Percentiles rank a stretch among this genome's conserved stretches.
phyloP scores from a whole-genome alignment of 495 filamentous ascomycete species.

The Penicillium pancosmium region DNA sequence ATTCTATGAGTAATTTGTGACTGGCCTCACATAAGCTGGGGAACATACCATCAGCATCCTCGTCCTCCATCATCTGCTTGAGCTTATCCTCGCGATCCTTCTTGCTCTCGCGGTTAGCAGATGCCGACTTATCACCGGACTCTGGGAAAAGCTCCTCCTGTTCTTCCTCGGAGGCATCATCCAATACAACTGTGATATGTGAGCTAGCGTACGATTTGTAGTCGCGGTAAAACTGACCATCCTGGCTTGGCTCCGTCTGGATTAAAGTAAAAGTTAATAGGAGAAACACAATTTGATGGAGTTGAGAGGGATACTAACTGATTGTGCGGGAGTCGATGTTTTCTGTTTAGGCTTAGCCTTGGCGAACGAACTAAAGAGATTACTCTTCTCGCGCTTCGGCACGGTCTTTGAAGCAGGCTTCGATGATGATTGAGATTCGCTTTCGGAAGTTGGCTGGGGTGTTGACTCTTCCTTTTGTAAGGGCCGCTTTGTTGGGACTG shows the following conservation, averaged over 20 bases:
- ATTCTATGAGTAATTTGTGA: slow-evolving; percentile 7
- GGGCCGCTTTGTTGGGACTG: slow-evolving; percentile 39
- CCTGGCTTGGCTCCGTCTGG: slow-evolving; percentile 43
- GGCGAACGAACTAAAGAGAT: slow-evolving; percentile 83
- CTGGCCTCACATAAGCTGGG: background rate
- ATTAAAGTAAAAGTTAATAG: background rate
- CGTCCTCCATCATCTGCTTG: slow-evolving; percentile 85
- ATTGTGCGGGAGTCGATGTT: slow-evolving; percentile 46
- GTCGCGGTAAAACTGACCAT: slow-evolving; percentile 44
- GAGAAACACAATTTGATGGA: background rate
- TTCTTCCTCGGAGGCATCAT: slow-evolving; percentile 75
- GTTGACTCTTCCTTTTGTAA: slow-evolving; percentile 30
- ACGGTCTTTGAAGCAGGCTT: slow-evolving; percentile 42
- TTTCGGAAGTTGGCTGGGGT: slow-evolving; percentile 26
- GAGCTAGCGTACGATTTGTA: slow-evolving; percentile 12
- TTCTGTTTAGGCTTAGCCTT: slow-evolving; percentile 72
- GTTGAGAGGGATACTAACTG: slow-evolving; percentile 32
- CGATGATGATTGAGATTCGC: slow-evolving; percentile 30
- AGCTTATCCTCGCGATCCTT: slow-evolving; percentile 74
- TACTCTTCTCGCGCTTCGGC: slow-evolving; percentile 63
- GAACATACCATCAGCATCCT: slow-evolving; percentile 49
- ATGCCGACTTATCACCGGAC: slow-evolving; percentile 37
- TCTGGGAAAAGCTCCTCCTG: slow-evolving; percentile 62
- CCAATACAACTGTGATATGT: slow-evolving; percentile 32
- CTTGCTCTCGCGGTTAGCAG: slow-evolving; percentile 55